Evolutionary conservation across 1,284 basidiomycete genomes (phyloP), one percentile per base, ranked within the genome.

Genomic region (Malassezia japonica): DNA sequence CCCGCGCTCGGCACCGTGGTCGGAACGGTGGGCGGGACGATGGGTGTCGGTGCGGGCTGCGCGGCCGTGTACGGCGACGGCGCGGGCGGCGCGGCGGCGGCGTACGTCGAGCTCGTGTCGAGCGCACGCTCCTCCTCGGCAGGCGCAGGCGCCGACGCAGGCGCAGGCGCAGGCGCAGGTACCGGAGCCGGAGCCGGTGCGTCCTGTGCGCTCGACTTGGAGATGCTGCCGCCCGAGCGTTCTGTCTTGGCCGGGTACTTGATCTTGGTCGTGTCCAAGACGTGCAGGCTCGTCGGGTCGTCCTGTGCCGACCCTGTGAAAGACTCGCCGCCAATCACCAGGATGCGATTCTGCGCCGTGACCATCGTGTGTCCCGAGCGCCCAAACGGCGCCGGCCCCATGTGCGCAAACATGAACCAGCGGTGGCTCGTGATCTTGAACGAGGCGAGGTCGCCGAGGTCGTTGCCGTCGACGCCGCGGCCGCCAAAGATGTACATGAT

Each of bases 391-490:
- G 87, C 81, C 10, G 90, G 90, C 2, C 92, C 92, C 92, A 96
- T 96, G 73, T 95, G 94, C 74, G 94, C 90, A 77, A 98, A 96
- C 87, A 92, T 96, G 77, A 91, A 98, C 92, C 92, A 96, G 63
- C 80, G 74, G 59, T 78, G 76, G 58, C 79, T 78, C 58, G 82
- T 77, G 55, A 98, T 84, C 76, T 94, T 94, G 79, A 98, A 98
- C 5, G 91, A 92, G 3, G 90, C 88, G 16, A 98, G 76, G 75
- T 99, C 94, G 41, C 84, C 85, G 41, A 98, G 76, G 73, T 98
- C 94, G 74, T 92, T 91, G 25, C 94, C 94, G 67, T 96, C 91
- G 3, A 95, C 87, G 50, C 94, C 94, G 34, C 94, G 79, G 2
- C 94, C 94, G 52, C 94, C 94, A 77, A 96, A 96, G 44, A 98